Evolutionary conservation across 2,329 filamentous ascomycete species (phyloP).

Genomic region (Ramichloridium luteum): DNA sequence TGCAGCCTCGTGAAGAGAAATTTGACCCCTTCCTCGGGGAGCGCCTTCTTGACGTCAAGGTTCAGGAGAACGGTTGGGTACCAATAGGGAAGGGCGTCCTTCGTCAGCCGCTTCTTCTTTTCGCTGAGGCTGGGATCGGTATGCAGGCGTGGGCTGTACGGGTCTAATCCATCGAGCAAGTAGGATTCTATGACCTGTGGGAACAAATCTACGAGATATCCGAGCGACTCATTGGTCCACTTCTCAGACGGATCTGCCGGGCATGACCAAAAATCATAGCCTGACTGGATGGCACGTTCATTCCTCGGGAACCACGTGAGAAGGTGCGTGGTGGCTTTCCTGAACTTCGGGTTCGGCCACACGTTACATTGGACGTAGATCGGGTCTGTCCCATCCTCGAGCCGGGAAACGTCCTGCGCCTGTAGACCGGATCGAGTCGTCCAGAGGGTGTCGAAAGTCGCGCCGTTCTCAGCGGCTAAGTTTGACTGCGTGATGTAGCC

Average conservation of each 20-base stretch:
- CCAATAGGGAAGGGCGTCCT: slow-evolving; percentile 43
- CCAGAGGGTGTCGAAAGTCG: slow-evolving; percentile 45
- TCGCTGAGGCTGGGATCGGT: slow-evolving; percentile 8
- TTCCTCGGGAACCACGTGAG: slow-evolving; percentile 41
- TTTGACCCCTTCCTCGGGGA: slow-evolving; percentile 56
- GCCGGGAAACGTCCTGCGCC: slow-evolving; percentile 26
- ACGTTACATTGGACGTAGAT: slow-evolving; percentile 36
- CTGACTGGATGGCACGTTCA: slow-evolving; percentile 28
- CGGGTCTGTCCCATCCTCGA: slow-evolving; percentile 32
- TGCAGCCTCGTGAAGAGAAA: slow-evolving; percentile 58
- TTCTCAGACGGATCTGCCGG: slow-evolving; percentile 46
- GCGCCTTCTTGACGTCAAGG: slow-evolving; percentile 60
- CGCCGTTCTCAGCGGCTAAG: slow-evolving; percentile 45
- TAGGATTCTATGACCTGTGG: slow-evolving; percentile 50
- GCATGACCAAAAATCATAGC: slow-evolving; percentile 56
- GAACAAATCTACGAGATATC: slow-evolving; percentile 57
- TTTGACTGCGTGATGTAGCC: slow-evolving; percentile 56
- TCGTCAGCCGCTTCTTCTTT: slow-evolving; percentile 18
- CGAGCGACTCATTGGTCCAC: slow-evolving; percentile 53
- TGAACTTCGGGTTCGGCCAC: slow-evolving; percentile 34
- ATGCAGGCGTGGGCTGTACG: slow-evolving; percentile 20
- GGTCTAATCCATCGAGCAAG: slow-evolving; percentile 21
- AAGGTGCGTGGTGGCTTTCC: slow-evolving; percentile 40
- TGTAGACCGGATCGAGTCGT: slow-evolving; percentile 20
- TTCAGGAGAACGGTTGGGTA: slow-evolving; percentile 67